Evolutionary conservation across 805 yeast genomes (phyloP), one percentile per base, ranked within the genome.

Genomic region (Brettanomyces bruxellensis): DNA sequence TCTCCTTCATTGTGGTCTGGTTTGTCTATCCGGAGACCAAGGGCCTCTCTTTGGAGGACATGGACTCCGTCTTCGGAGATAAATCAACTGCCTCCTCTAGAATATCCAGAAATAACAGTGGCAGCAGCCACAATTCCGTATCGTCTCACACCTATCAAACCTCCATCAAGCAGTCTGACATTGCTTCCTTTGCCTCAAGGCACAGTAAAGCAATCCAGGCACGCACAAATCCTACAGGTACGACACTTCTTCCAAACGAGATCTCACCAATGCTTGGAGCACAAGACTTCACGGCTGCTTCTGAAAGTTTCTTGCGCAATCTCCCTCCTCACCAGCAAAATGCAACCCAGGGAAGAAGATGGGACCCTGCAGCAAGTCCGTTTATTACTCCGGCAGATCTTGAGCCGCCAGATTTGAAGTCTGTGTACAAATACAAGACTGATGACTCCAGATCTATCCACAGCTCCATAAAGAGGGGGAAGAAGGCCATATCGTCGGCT

Each of bases 31-130:
- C 96, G 1, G 97, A 90, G 61, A 90, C 96, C 2, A 88, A 85
- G 56, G 96, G 96, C 9, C 78, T 89, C 43, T 74, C 82, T 25
- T 71, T 89, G 47, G 97, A 90, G 60, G 96, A 90, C 49, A 89
- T 90, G 95, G 96, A 90, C 51, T 76, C 86, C 3, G 75, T 89
- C 12, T 89, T 90, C 62, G 95, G 90, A 53, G 96, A 81, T 56
- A 60, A 72, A 54, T 61, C 67, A 2, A 58, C 65, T 3, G 45
- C 49, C 3, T 11, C 38, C 5, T 14, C 38, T 11, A 5, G 6
- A 12, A 14, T 25, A 8, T 18, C 41, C 18, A 18, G 25, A 18
- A 18, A 18, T 7, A 38, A 18, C 14, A 22, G 28, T 13, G 12
- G 38, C 18, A 12, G 52, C 44, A 22, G 38, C 34, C 32, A 28